Base-by-base conservation (phyloP, 2,329 filamentous ascomycete genomes). In the Colletotrichum lentis region DNA sequence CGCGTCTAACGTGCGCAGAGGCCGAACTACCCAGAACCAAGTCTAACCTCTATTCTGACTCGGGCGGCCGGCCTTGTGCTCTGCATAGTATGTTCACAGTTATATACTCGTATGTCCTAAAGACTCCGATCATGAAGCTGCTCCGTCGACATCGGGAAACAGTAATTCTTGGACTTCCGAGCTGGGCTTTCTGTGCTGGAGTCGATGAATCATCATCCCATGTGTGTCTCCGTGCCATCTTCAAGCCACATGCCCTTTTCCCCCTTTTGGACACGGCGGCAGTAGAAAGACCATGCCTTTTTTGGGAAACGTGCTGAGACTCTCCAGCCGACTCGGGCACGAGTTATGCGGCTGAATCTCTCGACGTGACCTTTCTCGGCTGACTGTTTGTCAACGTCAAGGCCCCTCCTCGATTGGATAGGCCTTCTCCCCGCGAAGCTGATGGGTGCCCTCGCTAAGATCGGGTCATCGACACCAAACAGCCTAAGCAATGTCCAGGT, bases 161-260 rank as follows among this genome's bases (percentile, higher is more conserved):
- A 54, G 12, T 2, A 1, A 5, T 11, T 1, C 31, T 22, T 16
- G 20, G 14, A 1, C 5, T 1, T n/a, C 4, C 14, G 20, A 10
- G 18, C 16, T 5, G 3, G 1, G 11, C 11, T 5, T 47, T 10
- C 4, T 58, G 53, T 24, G 43, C 41, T 64, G 49, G 55, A n/a
- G 41, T 60, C 61, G 20, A 64, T 64, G 65, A 60, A 44, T 68
- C 65, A 68, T 68, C 41, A 43, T 55, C 35, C 54, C 54, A 64
- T 18, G 41, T 18, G 41, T 54, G 60, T 53, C 52, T 57, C 11
- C 20, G n/a, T 31, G 35, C 12, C 3, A 4, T 2, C 14, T 12
- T 50, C 18, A 62, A 66, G 63, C 59, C 65, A 59, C 16, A 39
- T 14, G 24, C 44, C 57, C 37, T 35, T 39, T 47, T 47, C 24